These are phyloP conservation scores for Trametes hirsuta DNA, from an alignment of 1,284 basidiomycete species.

Conservation along the genomic window DNA sequence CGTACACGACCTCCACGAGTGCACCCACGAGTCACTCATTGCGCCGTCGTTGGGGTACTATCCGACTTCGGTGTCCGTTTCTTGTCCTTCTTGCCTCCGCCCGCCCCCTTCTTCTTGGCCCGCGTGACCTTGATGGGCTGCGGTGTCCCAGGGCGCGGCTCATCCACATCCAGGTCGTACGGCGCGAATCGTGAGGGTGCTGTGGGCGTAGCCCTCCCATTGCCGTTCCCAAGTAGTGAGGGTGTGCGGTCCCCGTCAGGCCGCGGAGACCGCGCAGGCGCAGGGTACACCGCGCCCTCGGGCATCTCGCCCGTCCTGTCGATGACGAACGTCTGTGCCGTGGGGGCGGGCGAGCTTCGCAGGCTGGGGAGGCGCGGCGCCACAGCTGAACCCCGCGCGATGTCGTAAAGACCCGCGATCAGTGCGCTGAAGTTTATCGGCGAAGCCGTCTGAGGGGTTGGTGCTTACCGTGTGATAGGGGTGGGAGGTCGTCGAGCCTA, in stretches of 20 bases:
- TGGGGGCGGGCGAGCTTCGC: slow-evolving; percentile 29
- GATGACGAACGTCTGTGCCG: slow-evolving; percentile 53
- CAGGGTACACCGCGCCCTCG: slow-evolving; percentile 44
- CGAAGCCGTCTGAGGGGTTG: background rate
- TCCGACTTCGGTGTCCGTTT: slow-evolving; percentile 49
- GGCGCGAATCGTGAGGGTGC: slow-evolving; percentile 57
- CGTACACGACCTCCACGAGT: background rate
- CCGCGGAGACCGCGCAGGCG: slow-evolving; percentile 5
- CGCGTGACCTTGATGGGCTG: slow-evolving; percentile 77
- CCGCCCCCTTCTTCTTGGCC: slow-evolving; percentile 66
- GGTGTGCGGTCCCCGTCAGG: background rate
- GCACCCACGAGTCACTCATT: background rate
- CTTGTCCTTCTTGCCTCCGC: slow-evolving; percentile 69
- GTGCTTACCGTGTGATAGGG: slow-evolving; percentile 45
- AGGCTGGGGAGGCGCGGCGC: slow-evolving; percentile 34
- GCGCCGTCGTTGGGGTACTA: background rate
- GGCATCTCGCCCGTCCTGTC: slow-evolving; percentile 90
- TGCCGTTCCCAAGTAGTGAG: slow-evolving; percentile 24
- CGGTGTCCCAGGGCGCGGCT: slow-evolving; percentile 54
- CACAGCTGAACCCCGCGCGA: slow-evolving; percentile 10
- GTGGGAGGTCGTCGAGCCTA: slow-evolving; percentile 70
- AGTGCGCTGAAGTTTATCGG: background rate
- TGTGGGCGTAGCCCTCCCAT: slow-evolving; percentile 10
- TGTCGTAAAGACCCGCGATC: no score
- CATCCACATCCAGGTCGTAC: slow-evolving; percentile 54